These are phyloP conservation scores for Aspergillus caelatus DNA, from an alignment of 2,329 filamentous ascomycete species.

Conservation along the genomic window DNA sequence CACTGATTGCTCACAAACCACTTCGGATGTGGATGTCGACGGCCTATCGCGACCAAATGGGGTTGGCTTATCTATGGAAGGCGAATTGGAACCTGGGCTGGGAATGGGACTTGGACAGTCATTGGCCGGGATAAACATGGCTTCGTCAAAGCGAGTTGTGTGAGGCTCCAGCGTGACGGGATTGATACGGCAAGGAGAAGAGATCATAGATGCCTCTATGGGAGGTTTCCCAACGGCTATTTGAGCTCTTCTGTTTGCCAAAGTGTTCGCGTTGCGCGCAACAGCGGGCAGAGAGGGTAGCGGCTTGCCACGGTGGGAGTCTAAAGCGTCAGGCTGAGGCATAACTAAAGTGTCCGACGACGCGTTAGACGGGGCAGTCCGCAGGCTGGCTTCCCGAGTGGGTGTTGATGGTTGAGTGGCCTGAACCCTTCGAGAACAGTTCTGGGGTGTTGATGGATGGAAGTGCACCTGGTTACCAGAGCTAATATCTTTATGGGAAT, in stretches of 20 bases:
- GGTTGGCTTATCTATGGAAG: constrained; percentile 32
- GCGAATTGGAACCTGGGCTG: constrained; percentile 31
- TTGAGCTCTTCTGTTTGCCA: constrained; percentile 26
- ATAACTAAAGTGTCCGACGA: constrained; percentile 36
- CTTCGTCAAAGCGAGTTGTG: constrained; percentile 41
- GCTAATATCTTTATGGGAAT: constrained; percentile 23
- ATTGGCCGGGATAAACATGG: constrained; percentile 44
- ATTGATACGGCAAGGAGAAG: constrained; percentile 40
- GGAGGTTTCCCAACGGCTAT: constrained; percentile 28
- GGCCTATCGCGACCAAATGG: constrained; percentile 33
- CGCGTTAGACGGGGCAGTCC: constrained; percentile 21
- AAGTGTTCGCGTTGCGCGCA: constrained; percentile 24
- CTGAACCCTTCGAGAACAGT: constrained; percentile 23
- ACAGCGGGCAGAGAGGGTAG: constrained; percentile 35
- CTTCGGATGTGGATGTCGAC: constrained; percentile 38
- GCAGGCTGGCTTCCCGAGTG: constrained; percentile 24
- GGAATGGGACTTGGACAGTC: constrained; percentile 40
- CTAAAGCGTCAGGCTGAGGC: constrained; percentile 27
- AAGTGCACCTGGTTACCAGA: constrained; percentile 28
- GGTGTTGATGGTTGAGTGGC: constrained; percentile 28
- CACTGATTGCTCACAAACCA: constrained; percentile 40
- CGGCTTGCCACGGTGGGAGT: constrained; percentile 35
- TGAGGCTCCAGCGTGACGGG: constrained; percentile 44
- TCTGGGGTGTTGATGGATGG: constrained; percentile 22
- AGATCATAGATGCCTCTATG: constrained; percentile 44